Percentiles rank a stretch among this genome's conserved stretches.
Conservation (phyloP, 148 eudicot species). For the Salicornia ramosissima region DNA sequence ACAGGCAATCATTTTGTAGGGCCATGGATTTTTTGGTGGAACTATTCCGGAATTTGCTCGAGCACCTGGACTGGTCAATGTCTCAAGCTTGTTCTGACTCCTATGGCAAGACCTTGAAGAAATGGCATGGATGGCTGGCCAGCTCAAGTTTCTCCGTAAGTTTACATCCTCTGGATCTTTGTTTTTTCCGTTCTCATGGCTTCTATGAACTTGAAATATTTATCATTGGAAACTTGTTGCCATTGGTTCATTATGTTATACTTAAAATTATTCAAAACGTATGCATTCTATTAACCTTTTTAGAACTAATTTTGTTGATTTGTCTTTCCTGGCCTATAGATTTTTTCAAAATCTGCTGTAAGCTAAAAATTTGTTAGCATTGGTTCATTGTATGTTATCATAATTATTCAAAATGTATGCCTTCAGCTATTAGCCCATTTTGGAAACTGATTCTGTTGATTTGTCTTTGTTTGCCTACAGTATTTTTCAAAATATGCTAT, state of each 20-base stretch:
- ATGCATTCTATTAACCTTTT: too few species aligned
- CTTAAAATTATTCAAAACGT: too few species aligned
- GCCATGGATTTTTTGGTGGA: slow-evolving; percentile 92
- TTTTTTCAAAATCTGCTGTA: too few species aligned
- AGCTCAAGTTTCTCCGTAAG: slow-evolving; percentile 81
- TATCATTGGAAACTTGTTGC: too few species aligned
- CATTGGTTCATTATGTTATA: too few species aligned
- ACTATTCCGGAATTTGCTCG: slow-evolving; percentile 60
- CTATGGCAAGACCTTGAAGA: slow-evolving; percentile 81
- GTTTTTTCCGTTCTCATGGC: not conserved
- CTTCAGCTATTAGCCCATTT: not conserved
- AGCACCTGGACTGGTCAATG: slow-evolving; percentile 79
- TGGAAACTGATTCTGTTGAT: not conserved
- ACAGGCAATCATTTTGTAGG: slow-evolving; percentile 31
- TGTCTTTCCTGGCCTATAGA: too few species aligned
- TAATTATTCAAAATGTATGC: not conserved
- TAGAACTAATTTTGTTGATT: too few species aligned
- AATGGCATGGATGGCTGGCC: slow-evolving; percentile 98
- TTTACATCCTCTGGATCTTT: not conserved
- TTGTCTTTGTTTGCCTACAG: too few species aligned
- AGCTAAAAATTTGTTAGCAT: too few species aligned
- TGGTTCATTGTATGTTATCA: not conserved
- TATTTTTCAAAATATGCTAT: not conserved
- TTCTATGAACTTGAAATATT: not conserved
- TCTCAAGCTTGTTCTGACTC: slow-evolving; percentile 75